These are phyloP conservation scores for Paramyrothecium roridum DNA, from an alignment of 2,329 filamentous ascomycete species.

Conservation along the genomic window DNA sequence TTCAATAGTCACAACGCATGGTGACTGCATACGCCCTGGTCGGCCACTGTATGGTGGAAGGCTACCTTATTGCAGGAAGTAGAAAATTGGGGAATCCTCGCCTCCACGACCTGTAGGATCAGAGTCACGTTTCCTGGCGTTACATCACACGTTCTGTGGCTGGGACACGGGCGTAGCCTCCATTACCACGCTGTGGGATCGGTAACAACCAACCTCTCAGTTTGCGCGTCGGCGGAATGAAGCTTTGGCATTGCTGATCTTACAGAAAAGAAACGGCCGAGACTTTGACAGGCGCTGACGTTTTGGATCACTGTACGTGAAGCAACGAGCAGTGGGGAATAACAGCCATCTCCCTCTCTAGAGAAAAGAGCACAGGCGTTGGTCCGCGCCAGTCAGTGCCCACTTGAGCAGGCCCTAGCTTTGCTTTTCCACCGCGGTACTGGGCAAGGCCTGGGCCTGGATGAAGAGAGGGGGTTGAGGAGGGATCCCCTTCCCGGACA, in stretches of 20 bases:
- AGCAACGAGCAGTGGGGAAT: no score
- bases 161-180: not conserved
- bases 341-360: no score
- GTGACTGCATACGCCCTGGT: not conserved
- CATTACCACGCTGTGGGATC: not conserved
- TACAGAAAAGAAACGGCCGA: not conserved
- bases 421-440: not conserved
- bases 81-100: not conserved
- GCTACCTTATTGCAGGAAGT: not conserved
- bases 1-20: not conserved
- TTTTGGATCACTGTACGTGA: not conserved
- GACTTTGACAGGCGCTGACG: not conserved
- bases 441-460: not conserved
- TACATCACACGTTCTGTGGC: not conserved
- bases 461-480: not conserved
- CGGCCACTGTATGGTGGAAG: not conserved
- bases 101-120: not conserved
- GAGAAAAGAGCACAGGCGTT: not conserved
- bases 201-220: not conserved
- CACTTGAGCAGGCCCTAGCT: not conserved
- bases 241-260: not conserved
- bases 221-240: not conserved
- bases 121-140: not conserved
- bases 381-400: not conserved
- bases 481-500: not conserved